Conservation (phyloP, 306 rosid genomes). For the Gastrolobium villosum region DNA sequence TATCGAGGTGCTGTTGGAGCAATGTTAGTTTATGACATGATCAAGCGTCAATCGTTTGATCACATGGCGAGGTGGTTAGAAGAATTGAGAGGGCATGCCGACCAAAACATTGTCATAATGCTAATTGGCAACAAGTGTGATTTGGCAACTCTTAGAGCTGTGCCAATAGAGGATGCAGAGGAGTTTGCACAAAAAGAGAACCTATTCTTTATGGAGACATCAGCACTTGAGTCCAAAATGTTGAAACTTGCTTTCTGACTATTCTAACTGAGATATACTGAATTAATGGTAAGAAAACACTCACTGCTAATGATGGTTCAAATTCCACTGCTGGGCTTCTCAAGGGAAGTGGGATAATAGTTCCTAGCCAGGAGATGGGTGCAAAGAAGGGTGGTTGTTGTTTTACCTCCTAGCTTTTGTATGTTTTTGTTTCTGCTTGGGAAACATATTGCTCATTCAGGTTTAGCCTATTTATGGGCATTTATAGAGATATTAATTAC, state of each 20-base stretch:
- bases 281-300: slow-evolving; percentile 74
- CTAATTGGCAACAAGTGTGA: slow-evolving; percentile 91
- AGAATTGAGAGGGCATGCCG: slow-evolving; percentile 86
- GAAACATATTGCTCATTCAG: slow-evolving; percentile 35
- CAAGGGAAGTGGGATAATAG: slow-evolving; percentile 73
- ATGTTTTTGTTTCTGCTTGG: slow-evolving; percentile 1
- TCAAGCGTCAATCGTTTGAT: slow-evolving; percentile 88
- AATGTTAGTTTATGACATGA: slow-evolving; percentile 89
- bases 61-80: slow-evolving; percentile 94
- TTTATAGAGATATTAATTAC: slow-evolving; percentile 44
- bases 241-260: slow-evolving; percentile 84
- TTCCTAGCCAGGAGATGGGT: slow-evolving; percentile 61
- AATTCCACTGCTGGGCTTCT: slow-evolving; percentile 64
- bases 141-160: slow-evolving; percentile 79
- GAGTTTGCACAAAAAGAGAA: slow-evolving; percentile 95
- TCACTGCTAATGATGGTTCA: slow-evolving; percentile 54
- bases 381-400: slow-evolving; percentile 71
- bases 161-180: slow-evolving; percentile 91
- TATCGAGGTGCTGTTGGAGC: slow-evolving; percentile 96
- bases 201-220: slow-evolving; percentile 94
- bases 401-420: slow-evolving; percentile 55
- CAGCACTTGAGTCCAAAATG: slow-evolving; percentile 90
- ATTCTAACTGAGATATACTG: slow-evolving; percentile 79
- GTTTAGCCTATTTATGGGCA: slow-evolving; percentile 24
- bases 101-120: slow-evolving; percentile 82